These are phyloP conservation scores for Mycena leptocephala DNA, from an alignment of 768 basidiomycete genomes.

Conservation along the genomic window DNA sequence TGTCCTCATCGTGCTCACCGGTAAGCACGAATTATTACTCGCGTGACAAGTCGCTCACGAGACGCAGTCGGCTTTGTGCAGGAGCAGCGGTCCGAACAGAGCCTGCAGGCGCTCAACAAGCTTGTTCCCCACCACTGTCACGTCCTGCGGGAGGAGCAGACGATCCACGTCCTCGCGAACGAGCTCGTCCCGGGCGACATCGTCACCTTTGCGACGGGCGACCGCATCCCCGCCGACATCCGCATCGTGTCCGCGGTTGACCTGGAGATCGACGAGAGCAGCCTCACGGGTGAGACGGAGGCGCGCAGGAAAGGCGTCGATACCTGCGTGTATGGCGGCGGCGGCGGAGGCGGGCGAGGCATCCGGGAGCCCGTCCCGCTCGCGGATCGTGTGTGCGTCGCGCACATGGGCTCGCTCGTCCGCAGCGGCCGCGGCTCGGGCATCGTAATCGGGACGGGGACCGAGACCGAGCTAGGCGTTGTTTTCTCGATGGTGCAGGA, in stretches of 20 bases:
- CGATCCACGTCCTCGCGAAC: conserved; percentile 91
- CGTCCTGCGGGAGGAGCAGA: conserved; percentile 84
- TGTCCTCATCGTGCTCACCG: conserved; percentile 93
- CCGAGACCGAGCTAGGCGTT: conserved; percentile 94
- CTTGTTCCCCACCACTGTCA: conserved; percentile 98
- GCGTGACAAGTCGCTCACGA: conserved; percentile 35
- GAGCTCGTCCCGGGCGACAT: conserved; percentile 97
- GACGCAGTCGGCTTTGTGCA: conserved; percentile 91
- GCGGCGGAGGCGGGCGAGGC: conserved; percentile 40
- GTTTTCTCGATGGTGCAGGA: conserved; percentile 99
- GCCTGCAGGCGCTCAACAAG: conserved; percentile 95
- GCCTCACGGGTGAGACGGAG: conserved; percentile 93
- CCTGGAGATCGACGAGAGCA: conserved; percentile 96
- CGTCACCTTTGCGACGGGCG: conserved; percentile 90
- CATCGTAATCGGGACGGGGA: conserved; percentile 89
- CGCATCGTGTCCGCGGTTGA: conserved; percentile 87
- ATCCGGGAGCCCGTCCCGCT: conserved; percentile 68
- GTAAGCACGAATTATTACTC: conserved; percentile 59
- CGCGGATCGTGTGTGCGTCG: conserved; percentile 90
- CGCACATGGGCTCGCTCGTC: conserved; percentile 97
- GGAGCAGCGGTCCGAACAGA: conserved; percentile 95
- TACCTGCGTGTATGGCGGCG: conserved; percentile 64
- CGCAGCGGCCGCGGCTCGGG: conserved; percentile 91
- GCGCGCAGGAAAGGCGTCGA: conserved; percentile 80
- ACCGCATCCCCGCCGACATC: conserved; percentile 95